phyloP scores from a whole-genome alignment of 2,329 filamentous ascomycete species.

The Pyrenophora tritici-repentis region DNA sequence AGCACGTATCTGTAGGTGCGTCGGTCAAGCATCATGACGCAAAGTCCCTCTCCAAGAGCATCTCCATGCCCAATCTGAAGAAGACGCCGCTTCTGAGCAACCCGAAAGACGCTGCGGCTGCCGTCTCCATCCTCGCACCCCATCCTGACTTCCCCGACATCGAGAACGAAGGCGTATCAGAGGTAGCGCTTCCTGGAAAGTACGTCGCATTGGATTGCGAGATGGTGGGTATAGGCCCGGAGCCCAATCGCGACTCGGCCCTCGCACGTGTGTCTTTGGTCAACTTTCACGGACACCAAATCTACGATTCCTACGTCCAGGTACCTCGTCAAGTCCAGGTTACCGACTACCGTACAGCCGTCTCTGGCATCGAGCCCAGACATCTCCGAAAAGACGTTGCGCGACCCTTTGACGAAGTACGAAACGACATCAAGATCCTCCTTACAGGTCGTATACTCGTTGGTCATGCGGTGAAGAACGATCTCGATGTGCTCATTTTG shows the following conservation, averaged over 20 bases:
- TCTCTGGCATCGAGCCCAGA: slow-evolving; percentile 78
- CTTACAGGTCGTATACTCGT: slow-evolving; percentile 75
- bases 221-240: slow-evolving; percentile 86
- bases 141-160: slow-evolving; percentile 49
- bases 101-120: slow-evolving; percentile 62
- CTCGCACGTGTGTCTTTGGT: slow-evolving; percentile 88
- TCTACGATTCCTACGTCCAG: slow-evolving; percentile 92
- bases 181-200: slow-evolving; percentile 75
- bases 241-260: slow-evolving; percentile 68
- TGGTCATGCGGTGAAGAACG: slow-evolving; percentile 82
- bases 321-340: slow-evolving; percentile 70
- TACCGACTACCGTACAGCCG: slow-evolving; percentile 85
- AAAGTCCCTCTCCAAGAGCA: slow-evolving; percentile 50
- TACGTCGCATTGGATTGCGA: slow-evolving; percentile 95
- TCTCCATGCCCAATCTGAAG: slow-evolving; percentile 41
- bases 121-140: slow-evolving; percentile 55
- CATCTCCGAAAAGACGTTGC: slow-evolving; percentile 65
- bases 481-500: slow-evolving; percentile 74
- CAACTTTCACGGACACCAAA: slow-evolving; percentile 88
- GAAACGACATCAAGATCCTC: slow-evolving; percentile 70
- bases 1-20: slow-evolving; percentile 40
- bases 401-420: slow-evolving; percentile 73
- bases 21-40: slow-evolving; percentile 45
- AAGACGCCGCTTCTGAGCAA: slow-evolving; percentile 54
- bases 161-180: slow-evolving; percentile 51